A percentile compares a stretch with the other conserved stretches of the same genome.
phyloP scores from a whole-genome alignment of 1,284 basidiomycete species.

The Anthracocystis panici-leucophaei region DNA sequence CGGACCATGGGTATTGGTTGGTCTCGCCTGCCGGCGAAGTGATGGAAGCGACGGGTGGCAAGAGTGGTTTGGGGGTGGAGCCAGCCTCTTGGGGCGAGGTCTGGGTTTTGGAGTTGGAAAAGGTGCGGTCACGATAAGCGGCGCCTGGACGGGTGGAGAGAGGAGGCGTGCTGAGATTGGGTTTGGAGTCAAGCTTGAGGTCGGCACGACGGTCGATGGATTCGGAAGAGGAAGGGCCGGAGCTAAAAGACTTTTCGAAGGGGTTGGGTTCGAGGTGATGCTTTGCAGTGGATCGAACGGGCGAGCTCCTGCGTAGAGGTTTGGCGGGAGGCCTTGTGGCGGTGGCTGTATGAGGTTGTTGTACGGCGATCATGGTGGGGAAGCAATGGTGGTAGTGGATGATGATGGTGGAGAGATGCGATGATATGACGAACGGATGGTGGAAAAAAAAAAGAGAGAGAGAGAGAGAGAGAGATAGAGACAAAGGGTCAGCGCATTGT shows the following conservation, averaged over 20 bases:
- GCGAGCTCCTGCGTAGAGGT: conserved; percentile 30
- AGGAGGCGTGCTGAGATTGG: conserved; percentile 45
- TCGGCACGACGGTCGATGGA: conserved; percentile 44
- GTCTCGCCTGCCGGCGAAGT: conserved; percentile 80
- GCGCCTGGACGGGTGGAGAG: conserved; percentile 49
- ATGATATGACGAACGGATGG: background rate
- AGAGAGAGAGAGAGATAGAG: background rate
- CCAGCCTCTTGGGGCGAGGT: conserved; percentile 33
- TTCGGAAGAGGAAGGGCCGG: conserved; percentile 70
- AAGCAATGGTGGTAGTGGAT: conserved; percentile 3
- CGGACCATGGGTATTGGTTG: conserved; percentile 56
- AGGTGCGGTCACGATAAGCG: conserved; percentile 46
- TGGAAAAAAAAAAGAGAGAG: no score
- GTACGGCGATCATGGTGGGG: conserved; percentile 31
- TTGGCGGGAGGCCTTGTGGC: conserved; percentile 48
- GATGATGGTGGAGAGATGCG: conserved; percentile 1
- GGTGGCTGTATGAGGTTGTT: conserved; percentile 41
- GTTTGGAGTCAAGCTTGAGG: conserved; percentile 30
- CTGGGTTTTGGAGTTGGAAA: conserved; percentile 35
- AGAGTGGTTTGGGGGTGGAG: conserved; percentile 70
- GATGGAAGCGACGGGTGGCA: conserved; percentile 87
- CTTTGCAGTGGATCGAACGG: conserved; percentile 48
- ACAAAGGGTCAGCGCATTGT: conserved; percentile 5
- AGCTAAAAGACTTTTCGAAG: conserved; percentile 92
- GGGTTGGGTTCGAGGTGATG: conserved; percentile 86